Conservation (phyloP, 2,329 filamentous ascomycete genomes). For the Drechslera avenae region DNA sequence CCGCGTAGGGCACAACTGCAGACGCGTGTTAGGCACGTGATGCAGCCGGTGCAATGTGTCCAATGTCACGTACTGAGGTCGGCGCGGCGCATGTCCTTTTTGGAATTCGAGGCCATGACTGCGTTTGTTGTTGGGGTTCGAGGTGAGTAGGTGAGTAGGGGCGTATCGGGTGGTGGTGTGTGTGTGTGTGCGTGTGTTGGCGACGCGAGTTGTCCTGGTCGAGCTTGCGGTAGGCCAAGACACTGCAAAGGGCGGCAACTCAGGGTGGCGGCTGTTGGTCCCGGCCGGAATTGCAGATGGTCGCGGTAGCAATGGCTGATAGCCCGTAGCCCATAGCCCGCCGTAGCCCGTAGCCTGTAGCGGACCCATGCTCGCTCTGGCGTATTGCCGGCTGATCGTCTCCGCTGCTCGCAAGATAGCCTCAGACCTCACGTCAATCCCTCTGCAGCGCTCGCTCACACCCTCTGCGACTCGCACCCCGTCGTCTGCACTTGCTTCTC, state of each 20-base stretch:
- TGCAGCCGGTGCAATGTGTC: neutral
- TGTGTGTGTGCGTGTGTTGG: too few relatives aligned
- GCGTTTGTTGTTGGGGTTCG: conserved; percentile 17
- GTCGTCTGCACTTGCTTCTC: conserved; percentile 7
- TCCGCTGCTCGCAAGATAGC: conserved; percentile 21
- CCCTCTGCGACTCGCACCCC: conserved; percentile 16
- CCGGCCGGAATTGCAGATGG: conserved; percentile 5
- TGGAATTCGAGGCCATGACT: conserved; percentile 70
- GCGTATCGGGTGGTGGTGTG: conserved; percentile 18
- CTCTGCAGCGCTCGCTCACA: neutral
- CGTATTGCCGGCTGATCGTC: conserved; percentile 15
- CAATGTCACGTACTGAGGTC: conserved; percentile 67
- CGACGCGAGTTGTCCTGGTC: conserved; percentile 12
- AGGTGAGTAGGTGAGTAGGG: neutral
- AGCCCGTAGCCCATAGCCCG: neutral
- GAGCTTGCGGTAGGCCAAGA: too few relatives aligned
- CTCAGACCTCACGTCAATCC: conserved; percentile 15
- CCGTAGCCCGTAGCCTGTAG: conserved; percentile 5
- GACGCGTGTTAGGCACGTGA: conserved; percentile 39
- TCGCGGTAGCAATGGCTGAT: neutral
- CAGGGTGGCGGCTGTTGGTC: neutral
- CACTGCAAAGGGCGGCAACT: neutral
- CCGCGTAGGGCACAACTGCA: conserved; percentile 85
- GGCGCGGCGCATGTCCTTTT: conserved; percentile 75
- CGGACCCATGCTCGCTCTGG: conserved; percentile 13